A percentile compares a stretch with the other conserved stretches of the same genome.
phyloP scores from a whole-genome alignment of 495 filamentous ascomycete species.

The Trypethelium eluteriae region DNA sequence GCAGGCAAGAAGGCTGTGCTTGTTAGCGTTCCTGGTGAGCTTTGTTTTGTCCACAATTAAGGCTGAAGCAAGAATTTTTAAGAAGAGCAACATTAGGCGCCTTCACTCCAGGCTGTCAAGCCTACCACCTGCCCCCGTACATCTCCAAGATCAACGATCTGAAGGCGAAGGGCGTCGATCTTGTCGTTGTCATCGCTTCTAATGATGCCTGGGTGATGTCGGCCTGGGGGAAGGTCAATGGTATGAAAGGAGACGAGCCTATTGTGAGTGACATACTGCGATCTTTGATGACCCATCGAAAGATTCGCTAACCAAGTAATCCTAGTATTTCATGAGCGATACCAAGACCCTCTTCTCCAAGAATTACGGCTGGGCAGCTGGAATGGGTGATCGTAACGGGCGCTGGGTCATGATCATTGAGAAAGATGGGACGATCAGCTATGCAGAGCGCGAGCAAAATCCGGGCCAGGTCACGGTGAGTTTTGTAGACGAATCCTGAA shows the following conservation, averaged over 20 bases:
- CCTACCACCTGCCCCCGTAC: conserved; percentile 79
- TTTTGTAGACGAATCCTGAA: conserved; percentile 7
- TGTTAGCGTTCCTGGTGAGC: conserved; percentile 71
- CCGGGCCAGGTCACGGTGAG: conserved; percentile 58
- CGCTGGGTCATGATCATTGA: conserved; percentile 84
- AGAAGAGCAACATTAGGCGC: conserved; percentile 47
- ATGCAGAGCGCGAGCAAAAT: conserved; percentile 69
- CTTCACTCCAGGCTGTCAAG: conserved; percentile 91
- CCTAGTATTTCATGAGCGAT: conserved; percentile 80
- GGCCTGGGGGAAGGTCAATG: conserved; percentile 93
- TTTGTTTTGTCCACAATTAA: background rate
- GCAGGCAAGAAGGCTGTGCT: conserved; percentile 84
- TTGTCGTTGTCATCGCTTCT: conserved; percentile 75
- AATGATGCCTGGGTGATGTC: conserved; percentile 92
- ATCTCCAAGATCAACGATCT: conserved; percentile 63
- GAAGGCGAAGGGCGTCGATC: conserved; percentile 77
- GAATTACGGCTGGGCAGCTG: conserved; percentile 72
- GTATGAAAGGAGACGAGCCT: conserved; percentile 57
- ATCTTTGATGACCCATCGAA: background rate
- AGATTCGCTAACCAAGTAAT: conserved; percentile 12
- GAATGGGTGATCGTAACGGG: conserved; percentile 59
- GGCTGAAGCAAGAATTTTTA: background rate
- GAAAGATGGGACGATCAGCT: conserved; percentile 73
- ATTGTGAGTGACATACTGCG: conserved; percentile 47
- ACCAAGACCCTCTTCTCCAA: conserved; percentile 68